These are phyloP conservation scores for Neoascochyta sp. DNA, from an alignment of 2,329 filamentous ascomycete species.

Conservation along the genomic window DNA sequence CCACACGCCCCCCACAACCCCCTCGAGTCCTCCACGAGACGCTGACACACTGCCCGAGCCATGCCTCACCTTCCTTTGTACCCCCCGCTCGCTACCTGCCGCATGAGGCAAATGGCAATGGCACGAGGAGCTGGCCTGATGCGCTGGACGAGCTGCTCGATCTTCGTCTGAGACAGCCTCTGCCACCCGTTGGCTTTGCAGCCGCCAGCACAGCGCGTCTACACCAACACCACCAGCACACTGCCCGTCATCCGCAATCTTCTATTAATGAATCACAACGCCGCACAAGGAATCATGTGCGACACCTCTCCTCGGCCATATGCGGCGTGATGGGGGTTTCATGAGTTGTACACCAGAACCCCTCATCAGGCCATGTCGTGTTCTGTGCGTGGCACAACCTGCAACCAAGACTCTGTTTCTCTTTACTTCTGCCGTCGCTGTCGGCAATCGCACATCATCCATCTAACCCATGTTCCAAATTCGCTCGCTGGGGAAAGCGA, in stretches of 20 bases:
- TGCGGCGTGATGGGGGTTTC: conserved; percentile 38
- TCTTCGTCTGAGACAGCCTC: too few relatives aligned
- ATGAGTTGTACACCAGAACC: conserved; percentile 39
- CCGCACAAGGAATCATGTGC: conserved; percentile 37
- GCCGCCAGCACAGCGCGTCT: conserved; percentile 14
- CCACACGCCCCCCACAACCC: conserved; percentile 5
- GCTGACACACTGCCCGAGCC: conserved; percentile 9
- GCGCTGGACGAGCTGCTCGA: too few relatives aligned
- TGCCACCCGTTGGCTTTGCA: conserved; percentile 23
- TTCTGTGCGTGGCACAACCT: conserved; percentile 22
- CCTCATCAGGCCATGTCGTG: conserved; percentile 5
- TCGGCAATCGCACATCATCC: conserved; percentile 3
- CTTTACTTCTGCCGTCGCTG: conserved; percentile 7
- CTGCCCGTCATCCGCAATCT: conserved; percentile 31
- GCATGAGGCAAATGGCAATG: too few relatives aligned
- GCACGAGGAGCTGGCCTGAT: too few relatives aligned
- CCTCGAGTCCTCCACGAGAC: conserved; percentile 3
- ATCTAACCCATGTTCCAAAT: too few relatives aligned
- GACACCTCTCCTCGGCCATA: conserved; percentile 21
- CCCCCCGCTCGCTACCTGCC: too few relatives aligned
- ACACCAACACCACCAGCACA: conserved; percentile 19
- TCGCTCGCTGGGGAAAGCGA: too few relatives aligned
- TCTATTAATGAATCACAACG: conserved; percentile 33
- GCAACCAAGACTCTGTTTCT: conserved; percentile 10
- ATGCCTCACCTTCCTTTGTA: too few relatives aligned